phyloP scores from a whole-genome alignment of 495 filamentous ascomycete genomes.

The Aspergillus baeticus region DNA sequence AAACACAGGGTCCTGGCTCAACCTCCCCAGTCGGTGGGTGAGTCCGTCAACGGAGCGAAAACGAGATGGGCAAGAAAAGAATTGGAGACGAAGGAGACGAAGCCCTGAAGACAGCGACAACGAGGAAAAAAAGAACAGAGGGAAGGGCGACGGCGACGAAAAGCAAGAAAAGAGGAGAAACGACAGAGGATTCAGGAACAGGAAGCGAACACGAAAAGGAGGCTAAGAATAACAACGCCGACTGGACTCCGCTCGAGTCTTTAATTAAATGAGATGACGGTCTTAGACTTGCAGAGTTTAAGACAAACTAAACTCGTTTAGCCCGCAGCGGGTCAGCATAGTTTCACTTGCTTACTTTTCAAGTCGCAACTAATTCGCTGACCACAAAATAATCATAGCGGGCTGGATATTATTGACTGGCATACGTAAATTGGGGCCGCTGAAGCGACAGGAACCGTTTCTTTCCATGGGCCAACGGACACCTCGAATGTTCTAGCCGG shows the following conservation, averaged over 20 bases:
- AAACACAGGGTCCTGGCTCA: slow-evolving; percentile 16
- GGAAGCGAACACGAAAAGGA: slow-evolving; percentile 2
- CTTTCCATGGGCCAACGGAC: too few relatives aligned
- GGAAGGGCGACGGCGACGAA: slow-evolving; percentile 7
- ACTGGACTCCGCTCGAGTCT: too few relatives aligned
- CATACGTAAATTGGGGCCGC: too few relatives aligned
- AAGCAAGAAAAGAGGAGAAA: slow-evolving; percentile 3
- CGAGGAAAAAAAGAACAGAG: background rate
- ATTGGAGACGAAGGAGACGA: background rate
- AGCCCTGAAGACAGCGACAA: background rate
- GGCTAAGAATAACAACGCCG: slow-evolving; percentile 9
- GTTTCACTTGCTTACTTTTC: background rate
- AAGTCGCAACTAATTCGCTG: background rate
- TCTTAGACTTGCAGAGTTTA: slow-evolving; percentile 25
- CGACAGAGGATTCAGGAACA: background rate
- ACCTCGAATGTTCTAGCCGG: too few relatives aligned
- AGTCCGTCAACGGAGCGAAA: slow-evolving; percentile 8
- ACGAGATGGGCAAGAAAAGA: background rate
- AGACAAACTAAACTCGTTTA: background rate
- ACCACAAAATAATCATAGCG: background rate
- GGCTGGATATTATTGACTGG: too few relatives aligned
- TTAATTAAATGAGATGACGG: slow-evolving; percentile 12
- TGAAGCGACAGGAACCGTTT: too few relatives aligned
- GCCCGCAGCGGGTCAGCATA: background rate
- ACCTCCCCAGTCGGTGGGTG: background rate